Evolutionary conservation across 169 alveolate species (phyloP).

Genomic region (Ichthyophthirius multifiliis): DNA sequence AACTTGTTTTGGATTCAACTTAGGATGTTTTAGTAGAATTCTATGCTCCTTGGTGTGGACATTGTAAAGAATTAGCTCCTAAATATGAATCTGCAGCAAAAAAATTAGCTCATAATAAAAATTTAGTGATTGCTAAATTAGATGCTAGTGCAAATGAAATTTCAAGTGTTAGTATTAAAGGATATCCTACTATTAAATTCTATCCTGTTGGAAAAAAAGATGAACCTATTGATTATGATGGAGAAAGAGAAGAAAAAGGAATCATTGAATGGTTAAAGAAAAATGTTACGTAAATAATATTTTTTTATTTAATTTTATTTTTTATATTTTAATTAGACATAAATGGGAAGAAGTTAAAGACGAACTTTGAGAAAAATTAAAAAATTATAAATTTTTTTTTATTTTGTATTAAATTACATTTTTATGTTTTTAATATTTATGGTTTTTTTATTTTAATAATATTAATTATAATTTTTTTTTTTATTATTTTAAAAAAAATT

Average conservation of each 20-base stretch:
- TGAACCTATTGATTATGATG: conserved; percentile 56
- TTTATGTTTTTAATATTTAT: no score
- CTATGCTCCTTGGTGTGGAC: conserved; percentile 98
- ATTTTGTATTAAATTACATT: no score
- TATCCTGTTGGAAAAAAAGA: conserved; percentile 56
- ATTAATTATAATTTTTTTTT: no score
- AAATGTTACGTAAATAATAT: conserved; percentile 19
- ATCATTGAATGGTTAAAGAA: conserved; percentile 41
- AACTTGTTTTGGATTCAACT: conserved; percentile 77
- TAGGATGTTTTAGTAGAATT: conserved; percentile 92
- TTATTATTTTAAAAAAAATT: no score
- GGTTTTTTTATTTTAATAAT: no score
- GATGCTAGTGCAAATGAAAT: conserved; percentile 90
- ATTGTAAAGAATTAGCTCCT: conserved; percentile 94
- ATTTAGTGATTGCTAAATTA: conserved; percentile 89
- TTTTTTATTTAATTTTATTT: no score
- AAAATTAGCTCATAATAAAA: conserved; percentile 66
- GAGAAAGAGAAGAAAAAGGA: conserved; percentile 61
- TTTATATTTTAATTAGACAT: no score
- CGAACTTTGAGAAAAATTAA: no score
- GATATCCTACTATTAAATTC: conserved; percentile 91
- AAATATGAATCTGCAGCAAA: conserved; percentile 75
- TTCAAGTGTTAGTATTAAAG: conserved; percentile 60
- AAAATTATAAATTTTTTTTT: no score
- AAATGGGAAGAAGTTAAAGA: no score